Evolutionary conservation across 805 yeast species (phyloP).

Genomic region (Starmerella sp.): DNA sequence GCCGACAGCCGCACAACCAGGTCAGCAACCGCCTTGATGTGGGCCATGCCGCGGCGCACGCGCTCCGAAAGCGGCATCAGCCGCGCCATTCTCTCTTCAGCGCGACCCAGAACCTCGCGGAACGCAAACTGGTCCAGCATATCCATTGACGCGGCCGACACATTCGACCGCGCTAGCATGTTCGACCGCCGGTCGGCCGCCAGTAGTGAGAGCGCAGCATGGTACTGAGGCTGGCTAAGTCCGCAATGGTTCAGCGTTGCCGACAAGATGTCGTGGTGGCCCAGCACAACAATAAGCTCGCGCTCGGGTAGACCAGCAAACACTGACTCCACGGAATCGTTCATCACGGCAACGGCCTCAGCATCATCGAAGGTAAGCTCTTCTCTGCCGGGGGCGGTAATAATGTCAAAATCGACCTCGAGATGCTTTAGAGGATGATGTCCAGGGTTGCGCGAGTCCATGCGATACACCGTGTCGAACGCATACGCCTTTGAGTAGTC

Average conservation of each 20-base stretch:
- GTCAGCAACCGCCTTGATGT: slow-evolving; percentile 48
- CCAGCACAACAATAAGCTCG: slow-evolving; percentile 51
- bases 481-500: slow-evolving; percentile 52
- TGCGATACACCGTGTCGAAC: slow-evolving; percentile 69
- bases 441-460: slow-evolving; percentile 11
- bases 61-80: slow-evolving; percentile 65
- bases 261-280: slow-evolving; percentile 72
- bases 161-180: slow-evolving; percentile 53
- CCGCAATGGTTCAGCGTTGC: slow-evolving; percentile 72
- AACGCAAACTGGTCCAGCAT: slow-evolving; percentile 77
- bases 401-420: slow-evolving; percentile 79
- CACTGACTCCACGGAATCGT: slow-evolving; percentile 44
- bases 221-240: slow-evolving; percentile 60
- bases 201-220: slow-evolving; percentile 56
- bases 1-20: slow-evolving; percentile 51
- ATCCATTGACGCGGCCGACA: slow-evolving; percentile 70
- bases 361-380: slow-evolving; percentile 58
- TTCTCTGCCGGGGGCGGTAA: slow-evolving; percentile 34
- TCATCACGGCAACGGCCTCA: slow-evolving; percentile 72
- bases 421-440: slow-evolving; percentile 67
- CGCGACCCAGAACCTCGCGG: slow-evolving; percentile 51
- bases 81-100: slow-evolving; percentile 51
- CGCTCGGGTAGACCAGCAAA: slow-evolving; percentile 44
- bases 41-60: slow-evolving; percentile 51
- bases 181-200: slow-evolving; percentile 45